These are phyloP conservation scores for Sporothrix curviconia DNA, from an alignment of 2,329 filamentous ascomycete species.

Conservation along the genomic window DNA sequence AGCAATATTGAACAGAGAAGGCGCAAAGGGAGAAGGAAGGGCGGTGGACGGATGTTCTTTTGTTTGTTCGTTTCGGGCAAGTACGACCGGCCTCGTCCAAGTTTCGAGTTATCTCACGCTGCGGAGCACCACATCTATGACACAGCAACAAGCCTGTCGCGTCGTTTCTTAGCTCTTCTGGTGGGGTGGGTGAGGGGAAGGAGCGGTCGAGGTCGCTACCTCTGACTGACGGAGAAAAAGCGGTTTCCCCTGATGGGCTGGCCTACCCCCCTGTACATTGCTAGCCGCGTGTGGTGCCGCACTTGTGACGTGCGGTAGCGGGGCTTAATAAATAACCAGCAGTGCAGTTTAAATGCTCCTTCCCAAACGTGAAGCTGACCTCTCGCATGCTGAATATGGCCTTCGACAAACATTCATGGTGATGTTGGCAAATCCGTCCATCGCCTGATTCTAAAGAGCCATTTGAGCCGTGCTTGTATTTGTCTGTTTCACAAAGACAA, in stretches of 20 bases:
- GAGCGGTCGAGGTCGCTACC: constrained; percentile 1
- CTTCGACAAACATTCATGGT: too few relatives aligned
- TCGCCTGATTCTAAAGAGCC: too few relatives aligned
- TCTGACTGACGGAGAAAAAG: not conserved
- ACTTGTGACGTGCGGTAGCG: constrained; percentile 1
- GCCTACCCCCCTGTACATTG: not conserved
- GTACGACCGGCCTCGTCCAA: not conserved
- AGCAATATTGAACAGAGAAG: not conserved
- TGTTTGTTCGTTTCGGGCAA: not conserved
- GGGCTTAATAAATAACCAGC: constrained; percentile 9
- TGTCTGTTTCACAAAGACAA: too few relatives aligned
- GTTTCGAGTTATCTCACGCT: too few relatives aligned
- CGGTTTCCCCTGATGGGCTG: not conserved
- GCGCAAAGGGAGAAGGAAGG: not conserved
- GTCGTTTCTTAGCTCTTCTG: not conserved
- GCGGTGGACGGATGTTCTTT: constrained; percentile 1
- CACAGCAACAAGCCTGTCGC: not conserved
- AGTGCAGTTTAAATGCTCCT: not conserved
- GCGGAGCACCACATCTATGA: not conserved
- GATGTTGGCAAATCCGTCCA: too few relatives aligned
- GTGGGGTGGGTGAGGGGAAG: constrained; percentile 9
- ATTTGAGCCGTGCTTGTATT: too few relatives aligned
- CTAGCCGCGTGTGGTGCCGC: not conserved
- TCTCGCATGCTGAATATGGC: too few relatives aligned
- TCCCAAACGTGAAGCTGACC: not conserved